Evolutionary conservation across 2,329 filamentous ascomycete genomes (phyloP), one percentile per base, ranked within the genome.

Genomic region (Zymoseptoria crescenta): DNA sequence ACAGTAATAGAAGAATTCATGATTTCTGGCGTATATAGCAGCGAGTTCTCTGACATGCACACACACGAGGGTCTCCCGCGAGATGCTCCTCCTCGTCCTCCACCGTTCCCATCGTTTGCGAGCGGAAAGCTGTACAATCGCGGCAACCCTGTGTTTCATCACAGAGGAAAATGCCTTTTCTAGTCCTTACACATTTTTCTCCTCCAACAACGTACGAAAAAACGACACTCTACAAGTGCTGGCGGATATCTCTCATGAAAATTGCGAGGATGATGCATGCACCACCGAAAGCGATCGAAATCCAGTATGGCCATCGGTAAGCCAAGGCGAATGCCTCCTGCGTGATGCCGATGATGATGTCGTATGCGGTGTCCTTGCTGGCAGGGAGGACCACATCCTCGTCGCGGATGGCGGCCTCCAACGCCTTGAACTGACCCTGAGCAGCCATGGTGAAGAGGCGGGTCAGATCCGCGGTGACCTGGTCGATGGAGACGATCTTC

Each of bases 221-320:
- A 6, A 24, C 2, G 7, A 13, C 35, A 7, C 16, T 16, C 30
- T 21, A 61, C 70, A 73, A 69, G 51, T 68, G 69, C 56, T 72
- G 67, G 52, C 66, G 64, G 55, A 74, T 70, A 55, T 74, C 69
- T 8, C 66, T 63, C 62, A 73, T 54, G 41, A 69, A 69, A 27
- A 68, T 62, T 8, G 68, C 59, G 27, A 62, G 64, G 1, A 73
- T 52, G 21, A 73, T 65, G 45, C 66, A 68, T 3, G 68, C 62
- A 28, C 64, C 68, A 29, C 70, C 71, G 56, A 73, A 73, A 1
- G 67, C 71, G 27, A 73, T 71, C 24, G 57, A 62, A 52, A 72
- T 68, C 59, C 65, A 72, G 58, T 72, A 73, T 1, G 68, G 67
- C 55, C 63, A 70, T 29, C 61, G 57, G 58, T 73, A 73, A 6